Base-by-base conservation (phyloP, 2,329 filamentous ascomycete genomes). In the Alternaria sp. region DNA sequence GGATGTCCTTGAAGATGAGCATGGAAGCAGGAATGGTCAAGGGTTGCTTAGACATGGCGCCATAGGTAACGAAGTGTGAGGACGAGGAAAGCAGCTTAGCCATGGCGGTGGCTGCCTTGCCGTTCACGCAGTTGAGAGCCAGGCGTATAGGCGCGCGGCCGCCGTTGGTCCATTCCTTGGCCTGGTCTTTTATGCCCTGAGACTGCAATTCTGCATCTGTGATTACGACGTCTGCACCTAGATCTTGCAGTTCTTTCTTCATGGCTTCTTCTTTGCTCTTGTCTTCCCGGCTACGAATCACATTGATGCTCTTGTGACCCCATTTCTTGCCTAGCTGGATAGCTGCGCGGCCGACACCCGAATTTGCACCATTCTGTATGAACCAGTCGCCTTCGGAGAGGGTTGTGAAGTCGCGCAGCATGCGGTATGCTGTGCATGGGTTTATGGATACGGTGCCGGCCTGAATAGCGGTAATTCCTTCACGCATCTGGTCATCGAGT, bases 351-450 rank as follows among this genome's bases (percentile, higher is more conserved):
- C 95, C 95, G 16, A 99, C 95, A 11, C 93, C 95, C 42, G 89
- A 93, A 80, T 99, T 99, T 39, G 94, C 95, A 7, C 94, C 95
- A 77, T 99, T 99, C 80, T 99, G 95, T 47, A 99, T 89, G 75
- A 97, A 92, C 94, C 94, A 99, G 57, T 96, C 90, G 55, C 94
- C 91, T n/a, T 88, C 86, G 56, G 85, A 75, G 73, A 89, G 79
- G 4, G 82, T 75, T 68, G 84, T 88, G 74, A 94, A 97, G 75
- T 94, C 91, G 57, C 89, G 88, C 59, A 99, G 85, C 89, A 99
- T 96, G 55, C 94, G 88, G 81, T 96, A 98, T 2, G 95, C 95
- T 1, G 93, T 96, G 78, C 92, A 94, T 1, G 95, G 95, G 78
- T 99, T 99, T 42, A 99, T 91, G 64, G 87, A 90, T 36, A 97